These are phyloP conservation scores for Annulohypoxylon nitens DNA, from an alignment of 495 filamentous ascomycete species.

Conservation along the genomic window DNA sequence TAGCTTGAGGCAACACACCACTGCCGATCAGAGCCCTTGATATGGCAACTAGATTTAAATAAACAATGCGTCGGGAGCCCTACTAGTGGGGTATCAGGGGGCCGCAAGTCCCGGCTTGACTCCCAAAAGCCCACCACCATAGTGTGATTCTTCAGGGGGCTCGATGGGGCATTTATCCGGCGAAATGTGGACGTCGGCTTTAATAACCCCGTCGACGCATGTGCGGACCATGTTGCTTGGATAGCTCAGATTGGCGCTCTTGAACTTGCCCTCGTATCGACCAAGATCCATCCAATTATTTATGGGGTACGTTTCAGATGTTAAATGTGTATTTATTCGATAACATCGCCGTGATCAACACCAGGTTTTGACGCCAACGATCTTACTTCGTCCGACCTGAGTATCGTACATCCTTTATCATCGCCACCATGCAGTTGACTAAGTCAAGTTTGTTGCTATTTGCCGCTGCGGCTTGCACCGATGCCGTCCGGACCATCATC, in stretches of 20 bases:
- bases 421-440: constrained; percentile 37
- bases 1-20: constrained; percentile 3
- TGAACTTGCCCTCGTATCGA: background rate
- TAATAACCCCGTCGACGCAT: constrained; percentile 18
- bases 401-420: background rate
- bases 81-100: background rate
- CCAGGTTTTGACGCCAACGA: background rate
- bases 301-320: background rate
- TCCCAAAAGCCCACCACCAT: constrained; percentile 1
- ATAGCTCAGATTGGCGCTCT: constrained; percentile 6
- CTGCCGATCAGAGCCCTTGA: constrained; percentile 18
- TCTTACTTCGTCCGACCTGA: background rate
- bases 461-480: constrained; percentile 43
- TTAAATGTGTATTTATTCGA: constrained; percentile 16
- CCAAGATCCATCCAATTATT: constrained; percentile 1
- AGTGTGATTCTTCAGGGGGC: background rate
- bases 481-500: constrained; percentile 60
- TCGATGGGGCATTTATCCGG: constrained; percentile 34
- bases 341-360: constrained; percentile 7
- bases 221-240: constrained; percentile 9
- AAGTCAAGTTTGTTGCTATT: constrained; percentile 21
- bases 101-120: constrained; percentile 16
- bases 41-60: constrained; percentile 5
- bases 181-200: constrained; percentile 15
- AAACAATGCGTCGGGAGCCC: background rate